phyloP scores from a whole-genome alignment of 768 basidiomycete species.

The Cystobasidium tubakii region DNA sequence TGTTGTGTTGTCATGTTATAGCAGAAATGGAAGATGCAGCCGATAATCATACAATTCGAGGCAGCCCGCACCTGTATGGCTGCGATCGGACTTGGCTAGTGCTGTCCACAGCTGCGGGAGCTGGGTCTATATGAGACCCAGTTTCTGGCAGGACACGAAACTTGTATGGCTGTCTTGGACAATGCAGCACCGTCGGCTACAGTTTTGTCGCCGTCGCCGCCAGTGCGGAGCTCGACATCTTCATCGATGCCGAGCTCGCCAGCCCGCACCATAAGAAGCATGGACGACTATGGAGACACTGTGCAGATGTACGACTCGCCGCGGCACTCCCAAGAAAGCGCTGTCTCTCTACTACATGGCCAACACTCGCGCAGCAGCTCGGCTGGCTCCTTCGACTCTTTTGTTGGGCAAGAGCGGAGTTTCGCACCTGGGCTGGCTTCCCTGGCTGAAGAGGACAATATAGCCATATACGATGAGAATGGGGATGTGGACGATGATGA shows the following conservation, averaged over 20 bases:
- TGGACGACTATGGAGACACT: conserved; percentile 8
- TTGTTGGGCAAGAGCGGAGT: neutral
- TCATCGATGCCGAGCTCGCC: neutral
- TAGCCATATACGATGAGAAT: neutral
- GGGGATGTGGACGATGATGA: neutral
- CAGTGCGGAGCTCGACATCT: neutral
- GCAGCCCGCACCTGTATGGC: too few relatives aligned
- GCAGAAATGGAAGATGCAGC: too few relatives aligned
- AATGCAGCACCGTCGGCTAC: neutral
- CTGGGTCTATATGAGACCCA: too few relatives aligned
- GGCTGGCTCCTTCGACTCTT: neutral
- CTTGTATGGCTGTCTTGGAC: neutral
- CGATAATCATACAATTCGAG: too few relatives aligned
- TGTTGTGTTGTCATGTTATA: too few relatives aligned
- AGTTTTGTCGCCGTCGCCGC: neutral
- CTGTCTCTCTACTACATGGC: conserved; percentile 2
- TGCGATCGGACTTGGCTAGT: too few relatives aligned
- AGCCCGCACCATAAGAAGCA: neutral
- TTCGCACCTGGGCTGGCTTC: neutral
- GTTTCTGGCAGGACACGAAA: neutral
- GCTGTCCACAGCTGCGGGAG: too few relatives aligned
- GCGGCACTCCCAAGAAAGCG: conserved; percentile 14
- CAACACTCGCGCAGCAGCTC: conserved; percentile 12
- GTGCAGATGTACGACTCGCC: conserved; percentile 19
- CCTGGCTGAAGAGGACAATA: conserved; percentile 2